Base-by-base conservation (phyloP, 1,139 yeast genomes). In the Debaryomyces robertsiae region DNA sequence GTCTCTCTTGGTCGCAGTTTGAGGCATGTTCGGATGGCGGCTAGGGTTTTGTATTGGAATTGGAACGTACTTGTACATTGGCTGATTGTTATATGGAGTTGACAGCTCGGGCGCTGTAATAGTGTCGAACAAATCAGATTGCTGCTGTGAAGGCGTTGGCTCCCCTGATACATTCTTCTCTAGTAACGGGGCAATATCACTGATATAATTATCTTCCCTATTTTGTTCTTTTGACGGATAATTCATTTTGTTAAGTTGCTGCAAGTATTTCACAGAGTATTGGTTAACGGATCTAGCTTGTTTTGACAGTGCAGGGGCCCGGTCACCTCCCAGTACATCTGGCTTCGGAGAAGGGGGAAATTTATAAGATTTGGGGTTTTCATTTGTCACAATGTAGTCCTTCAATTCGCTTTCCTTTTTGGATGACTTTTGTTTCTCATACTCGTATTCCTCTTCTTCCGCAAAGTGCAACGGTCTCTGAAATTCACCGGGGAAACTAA, bases 301-400 rank as follows among this genome's bases (percentile, higher is more conserved):
- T 39, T 25, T 36, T 23, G 49, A 30, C 16, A 39, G 34, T 9
- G 49, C 47, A 29, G 39, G 33, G 11, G 25, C 7, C 33, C 43
- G 43, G 17, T 36, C 33, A n/a, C 34, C 31, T 40, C 43, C 34
- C 27, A 31, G 32, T 27, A 46, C 40, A 17, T 50, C 45, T 3
- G 63, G 60, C 22, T 62, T 45, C 4, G 69, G 68, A 3, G 69
- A 61, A 5, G 76, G 73, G 1, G 82, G 82, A 46, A 77, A 77
- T 51, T 73, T 75, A 56, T 75, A 77, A 11, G 70, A 60, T 35
- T 60, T 68, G 2, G 77, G 76, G 41, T 58, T 58, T 32, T 60
- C 54, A 40, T 64, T 67, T 4, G 77, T 70, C 11, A 73, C 67
- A 32, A 66, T 63, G 46, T 69, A 71, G 29, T 75, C 79, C 23